A percentile compares a stretch with the other conserved stretches of the same genome.
These are phyloP conservation scores for Pythium vanterpoolii DNA, from an alignment of 352 stramenopile genomes.

Conservation along the genomic window DNA sequence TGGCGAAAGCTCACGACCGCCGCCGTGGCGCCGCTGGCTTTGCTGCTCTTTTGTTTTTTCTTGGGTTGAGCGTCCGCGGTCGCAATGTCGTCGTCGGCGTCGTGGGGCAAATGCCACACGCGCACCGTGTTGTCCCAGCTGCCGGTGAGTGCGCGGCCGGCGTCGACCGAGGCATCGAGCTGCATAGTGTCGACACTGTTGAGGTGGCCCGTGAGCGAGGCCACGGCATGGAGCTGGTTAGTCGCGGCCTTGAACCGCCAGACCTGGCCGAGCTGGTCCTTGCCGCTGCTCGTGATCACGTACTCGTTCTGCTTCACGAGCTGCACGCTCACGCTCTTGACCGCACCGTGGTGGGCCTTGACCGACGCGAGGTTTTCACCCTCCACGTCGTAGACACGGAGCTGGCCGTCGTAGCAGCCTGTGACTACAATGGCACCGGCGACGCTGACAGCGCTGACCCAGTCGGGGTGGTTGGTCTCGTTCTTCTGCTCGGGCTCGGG, in stretches of 20 bases:
- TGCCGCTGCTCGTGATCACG: slow-evolving; percentile 70
- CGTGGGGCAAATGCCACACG: slow-evolving; percentile 45
- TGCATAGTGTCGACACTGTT: slow-evolving; percentile 79
- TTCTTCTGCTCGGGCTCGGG: slow-evolving; percentile 67
- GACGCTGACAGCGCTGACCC: slow-evolving; percentile 75
- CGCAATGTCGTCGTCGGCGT: slow-evolving; percentile 15
- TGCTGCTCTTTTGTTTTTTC: slow-evolving; percentile 70
- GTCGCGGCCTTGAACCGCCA: slow-evolving; percentile 45
- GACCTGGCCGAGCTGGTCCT: slow-evolving; percentile 72
- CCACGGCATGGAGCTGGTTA: slow-evolving; percentile 44
- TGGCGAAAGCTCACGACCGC: slow-evolving; percentile 57
- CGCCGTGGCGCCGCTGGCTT: slow-evolving; percentile 20
- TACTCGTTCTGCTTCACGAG: slow-evolving; percentile 39
- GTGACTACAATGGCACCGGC: slow-evolving; percentile 58
- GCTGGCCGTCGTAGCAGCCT: slow-evolving; percentile 82
- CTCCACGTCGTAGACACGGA: slow-evolving; percentile 69
- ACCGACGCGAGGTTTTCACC: slow-evolving; percentile 52
- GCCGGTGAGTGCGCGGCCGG: slow-evolving; percentile 58
- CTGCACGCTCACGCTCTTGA: slow-evolving; percentile 60
- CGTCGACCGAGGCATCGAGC: slow-evolving; percentile 28
- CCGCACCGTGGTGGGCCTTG: slow-evolving; percentile 75
- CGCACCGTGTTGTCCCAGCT: slow-evolving; percentile 87
- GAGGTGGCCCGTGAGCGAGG: slow-evolving; percentile 63
- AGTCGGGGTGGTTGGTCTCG: slow-evolving; percentile 75
- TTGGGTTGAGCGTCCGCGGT: slow-evolving; percentile 32